Base-by-base conservation (phyloP, 2,329 filamentous ascomycete genomes). In the Colletotrichum coccodes region DNA sequence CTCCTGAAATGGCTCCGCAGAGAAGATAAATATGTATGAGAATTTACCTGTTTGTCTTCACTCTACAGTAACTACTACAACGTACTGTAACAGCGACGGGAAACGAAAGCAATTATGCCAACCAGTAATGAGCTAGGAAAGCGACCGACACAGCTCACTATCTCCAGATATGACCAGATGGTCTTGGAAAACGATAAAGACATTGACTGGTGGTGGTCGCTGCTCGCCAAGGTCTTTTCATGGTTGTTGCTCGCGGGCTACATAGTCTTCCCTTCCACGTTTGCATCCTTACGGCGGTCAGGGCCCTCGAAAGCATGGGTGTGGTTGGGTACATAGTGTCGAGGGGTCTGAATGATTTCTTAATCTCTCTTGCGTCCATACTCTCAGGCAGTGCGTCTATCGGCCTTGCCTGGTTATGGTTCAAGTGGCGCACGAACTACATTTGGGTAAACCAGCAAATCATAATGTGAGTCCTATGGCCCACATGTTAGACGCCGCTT, bases 331-430 rank as follows among this genome's bases (percentile, higher is more conserved):
- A 62, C 3, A 54, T 36, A 34, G 59, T 54, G 26, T 62, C 9
- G n/a, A 40, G 49, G 21, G 36, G 42, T 1, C 14, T 64, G 4
- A 64, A 64, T 14, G 16, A 64, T 53, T 64, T 23, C 30, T 26
- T 64, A 4, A 52, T 52, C 9, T 32, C 61, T 50, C 42, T 64
- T 12, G 18, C 34, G 7, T 64, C 42, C 28, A 26, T 64, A 11
- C 52, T 64, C 4, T 58, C 16, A 23, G 61, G 21, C 12, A 32
- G 36, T 21, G 18, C 34, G 36, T 64, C 61, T 23, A 50, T 64
- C 18, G 12, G 61, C 12, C 61, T 64, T n/a, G 23, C 40, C 6
- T 64, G 32, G 61, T 21, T 57, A 26, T 64, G 26, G 61, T 64
- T 57, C 1, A 62, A 44, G 40, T 46, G 12, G 59, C 36, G 38